Evolutionary conservation across 495 filamentous ascomycete genomes (phyloP), one percentile per base, ranked within the genome.

Genomic region (Xylaria cubensis): DNA sequence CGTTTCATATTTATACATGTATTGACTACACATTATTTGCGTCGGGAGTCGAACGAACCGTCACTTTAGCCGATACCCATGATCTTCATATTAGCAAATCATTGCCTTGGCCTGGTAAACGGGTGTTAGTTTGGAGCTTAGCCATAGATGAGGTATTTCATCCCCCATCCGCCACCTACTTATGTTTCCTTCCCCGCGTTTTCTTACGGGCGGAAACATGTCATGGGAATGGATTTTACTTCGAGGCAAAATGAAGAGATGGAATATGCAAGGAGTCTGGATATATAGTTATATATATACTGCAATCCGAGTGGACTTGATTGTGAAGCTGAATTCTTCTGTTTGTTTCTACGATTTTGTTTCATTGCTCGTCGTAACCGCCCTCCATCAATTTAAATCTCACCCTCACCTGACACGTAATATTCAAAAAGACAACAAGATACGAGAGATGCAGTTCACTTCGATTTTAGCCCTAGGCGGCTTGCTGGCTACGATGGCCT

Each of bases 401-500:
- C 13, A 5, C 24, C 24, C 51, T 56, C 10, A 0, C 8, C 21
- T 3, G 10, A 29, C 26, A 29, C 26, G 26, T 29, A 29, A 29
- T 29, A 29, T 29, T 29, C n/a, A 29, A 29, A 29, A 29, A 29
- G 2, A 29, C 26, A 29, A 29, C 1, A 29, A 32, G 53, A 29
- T 21, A 13, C 21, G 21, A 55, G 21, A 39, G 34, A 64, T 64
- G 62, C 24, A 48, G 19, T n/a, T 64, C 19, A 26, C 62, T 6
- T 46, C 41, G 17, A 32, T 64, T 26, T 5, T 64, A 34, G 24
- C 41, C 24, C 15, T 34, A 10, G 64, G 59, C 56, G 42, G 58
- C 72, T 44, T 77, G 32, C 64, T 78, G 67, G 75, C 74, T 41
- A 26, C 69, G 12, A 68, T 71, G 66, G 77, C 74, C 64, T 34